Base-by-base conservation (phyloP, 1,284 basidiomycete genomes). In the Irpex lacteus region DNA sequence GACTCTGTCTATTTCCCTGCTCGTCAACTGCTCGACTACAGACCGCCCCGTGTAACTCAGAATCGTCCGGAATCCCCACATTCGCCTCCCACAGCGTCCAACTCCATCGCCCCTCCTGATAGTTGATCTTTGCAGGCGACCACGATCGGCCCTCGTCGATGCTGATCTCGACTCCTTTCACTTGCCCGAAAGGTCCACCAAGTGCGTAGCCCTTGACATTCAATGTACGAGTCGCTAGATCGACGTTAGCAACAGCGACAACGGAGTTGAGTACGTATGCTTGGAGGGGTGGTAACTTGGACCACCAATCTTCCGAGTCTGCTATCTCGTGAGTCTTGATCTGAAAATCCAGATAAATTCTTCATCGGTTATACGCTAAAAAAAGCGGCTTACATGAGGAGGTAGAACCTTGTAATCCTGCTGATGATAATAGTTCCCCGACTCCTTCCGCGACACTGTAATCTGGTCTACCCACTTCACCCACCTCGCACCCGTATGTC, bases 391-490 rank as follows among this genome's bases (percentile, higher is more conserved):
- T n/a, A 47, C 40, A 9, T n/a, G 13, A 13, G 13, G 80, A 2
- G 88, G 87, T 2, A 89, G 75, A 53, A 90, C 75, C 67, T 85
- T 89, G 75, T 90, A 90, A 70, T 89, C 88, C 5, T 79, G 79
- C 71, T 88, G 84, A 68, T 89, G 86, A 69, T 88, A 90, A 72
- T 83, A 89, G 69, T 87, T 89, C 32, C 81, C 79, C 1, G 85
- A 88, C 71, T 90, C 88, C 11, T 74, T 69, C 0, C 72, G 63
- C 2, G 85, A 83, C 60, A 90, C 71, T 11, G 77, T 77, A 68
- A 90, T 84, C 1, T 76, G 82, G 68, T 90, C 87, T 0, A 91
- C 77, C 90, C 90, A 92, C 78, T 92, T 92, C 21, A 91, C 88
- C 87, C 89, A 91, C 13, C 90, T 83, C 19, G 87, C 91, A 7